A percentile compares a stretch with the other conserved stretches of the same genome.
Evolutionary conservation across 306 rosid genomes (phyloP).

Genomic region (Astragalus membranaceus): DNA sequence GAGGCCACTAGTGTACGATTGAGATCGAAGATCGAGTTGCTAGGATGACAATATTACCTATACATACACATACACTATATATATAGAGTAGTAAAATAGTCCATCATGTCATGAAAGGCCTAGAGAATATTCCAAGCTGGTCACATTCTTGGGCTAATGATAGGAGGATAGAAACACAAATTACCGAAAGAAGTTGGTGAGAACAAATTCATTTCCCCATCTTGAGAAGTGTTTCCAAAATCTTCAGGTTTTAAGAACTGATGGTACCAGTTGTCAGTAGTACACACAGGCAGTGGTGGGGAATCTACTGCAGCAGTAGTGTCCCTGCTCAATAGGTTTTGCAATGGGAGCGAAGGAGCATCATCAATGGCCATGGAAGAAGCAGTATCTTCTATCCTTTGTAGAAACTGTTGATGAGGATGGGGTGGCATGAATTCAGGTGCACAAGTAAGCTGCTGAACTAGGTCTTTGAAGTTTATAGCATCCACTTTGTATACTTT

Average conservation of each 20-base stretch:
- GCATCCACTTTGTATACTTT: conserved; percentile 70
- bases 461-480: conserved; percentile 63
- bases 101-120: neutral
- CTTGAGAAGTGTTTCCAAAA: conserved; percentile 9
- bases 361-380: conserved; percentile 3
- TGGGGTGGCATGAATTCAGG: conserved; percentile 29
- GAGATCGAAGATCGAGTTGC: neutral
- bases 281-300: neutral
- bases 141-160: conserved; percentile 38
- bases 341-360: neutral
- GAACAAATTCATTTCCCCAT: conserved; percentile 21
- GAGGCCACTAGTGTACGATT: neutral
- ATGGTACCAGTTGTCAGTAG: conserved; percentile 23
- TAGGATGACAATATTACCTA: neutral
- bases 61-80: neutral
- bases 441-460: conserved; percentile 72
- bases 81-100: neutral
- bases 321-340: neutral
- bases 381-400: conserved; percentile 1
- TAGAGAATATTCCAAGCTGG: conserved; percentile 21
- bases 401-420: conserved; percentile 13
- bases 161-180: conserved; percentile 37
- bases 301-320: neutral
- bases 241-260: conserved; percentile 24
- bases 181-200: conserved; percentile 36